A percentile compares a stretch with the other conserved stretches of the same genome.
These are phyloP conservation scores for Bacidia rubella DNA, from an alignment of 495 filamentous ascomycete genomes.

Conservation along the genomic window DNA sequence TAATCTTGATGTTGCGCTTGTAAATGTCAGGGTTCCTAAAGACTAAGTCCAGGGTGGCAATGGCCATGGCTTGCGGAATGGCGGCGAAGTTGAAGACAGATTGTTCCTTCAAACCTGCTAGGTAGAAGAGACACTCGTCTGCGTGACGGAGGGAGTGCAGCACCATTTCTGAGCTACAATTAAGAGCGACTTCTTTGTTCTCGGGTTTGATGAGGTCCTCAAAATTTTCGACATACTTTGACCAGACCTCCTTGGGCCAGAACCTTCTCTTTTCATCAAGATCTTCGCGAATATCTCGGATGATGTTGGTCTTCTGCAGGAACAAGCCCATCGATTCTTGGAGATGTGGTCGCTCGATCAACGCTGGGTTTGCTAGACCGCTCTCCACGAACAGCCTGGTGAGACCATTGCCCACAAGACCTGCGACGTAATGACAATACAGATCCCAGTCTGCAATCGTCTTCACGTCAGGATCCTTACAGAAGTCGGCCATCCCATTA, in stretches of 20 bases:
- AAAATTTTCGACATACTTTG: constrained; percentile 79
- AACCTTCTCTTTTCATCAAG: constrained; percentile 74
- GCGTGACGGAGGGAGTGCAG: constrained; percentile 75
- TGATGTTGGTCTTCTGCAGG: constrained; percentile 96
- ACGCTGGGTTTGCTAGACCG: constrained; percentile 70
- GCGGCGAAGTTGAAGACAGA: constrained; percentile 99
- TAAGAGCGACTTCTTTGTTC: constrained; percentile 64
- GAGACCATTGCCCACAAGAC: constrained; percentile 83
- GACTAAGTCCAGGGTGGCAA: constrained; percentile 78
- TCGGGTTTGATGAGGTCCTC: constrained; percentile 78
- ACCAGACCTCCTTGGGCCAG: constrained; percentile 94
- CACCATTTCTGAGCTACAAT: constrained; percentile 91
- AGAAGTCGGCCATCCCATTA: constrained; percentile 96
- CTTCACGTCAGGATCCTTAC: constrained; percentile 68
- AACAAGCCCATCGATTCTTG: constrained; percentile 95
- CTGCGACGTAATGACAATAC: constrained; percentile 98
- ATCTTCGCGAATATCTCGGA: constrained; percentile 87
- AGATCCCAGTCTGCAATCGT: constrained; percentile 81
- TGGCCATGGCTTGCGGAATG: constrained; percentile 97
- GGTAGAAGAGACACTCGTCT: constrained; percentile 91
- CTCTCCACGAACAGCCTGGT: constrained; percentile 86
- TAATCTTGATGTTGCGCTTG: constrained; percentile 84
- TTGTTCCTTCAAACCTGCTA: constrained; percentile 90
- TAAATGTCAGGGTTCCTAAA: constrained; percentile 89
- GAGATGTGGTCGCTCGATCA: constrained; percentile 63